Evolutionary conservation across 2,329 filamentous ascomycete species (phyloP), one percentile per base, ranked within the genome.

Genomic region (Aspergillus tamarii): DNA sequence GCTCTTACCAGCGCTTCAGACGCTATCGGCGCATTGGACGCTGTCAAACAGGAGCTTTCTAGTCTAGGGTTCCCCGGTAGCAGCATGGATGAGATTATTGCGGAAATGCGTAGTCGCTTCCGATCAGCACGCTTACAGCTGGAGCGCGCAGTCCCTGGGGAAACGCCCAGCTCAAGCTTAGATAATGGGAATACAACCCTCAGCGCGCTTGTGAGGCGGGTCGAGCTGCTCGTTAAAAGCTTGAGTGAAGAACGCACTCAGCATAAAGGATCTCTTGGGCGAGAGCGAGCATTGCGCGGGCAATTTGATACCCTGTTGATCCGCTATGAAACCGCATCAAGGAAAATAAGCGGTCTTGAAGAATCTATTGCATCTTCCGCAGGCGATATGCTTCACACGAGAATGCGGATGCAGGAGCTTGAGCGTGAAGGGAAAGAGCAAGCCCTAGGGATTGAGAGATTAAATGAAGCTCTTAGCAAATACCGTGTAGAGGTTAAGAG

Each of bases 301-400:
- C 78, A 83, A 58, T 84, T 83, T 48, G 77, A 83, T 55, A 73
- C 73, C 48, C 70, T 79, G n/a, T 66, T 82, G 23, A 61, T 72
- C 39, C 74, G 77, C 23, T 74, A 78, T 36, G 77, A 82, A 57
- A 71, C 74, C 21, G 75, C 77, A 7, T 73, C 72, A 32, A 73
- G 71, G 30, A 78, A 78, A 58, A 75, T 80, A 50, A 67, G 69
- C 14, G 74, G 73, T 12, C 69, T 83, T 7, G 80, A 82, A 65
- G 72, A 76, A 12, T 72, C 74, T 0, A 74, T 79, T 39, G 75
- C 80, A 41, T 74, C 76, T n/a, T 78, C 80, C n/a, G 77, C 79
- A 6, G 74, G 78, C 26, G 80, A 83, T 59, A 79, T 83, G 74
- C 72, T 82, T 6, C 76, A 81, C 52, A 74, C 77, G n/a, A 72